Percentiles rank a stretch among this genome's conserved stretches.
These are phyloP conservation scores for Starmerella lactis-condensi DNA, from an alignment of 805 yeast species.

Conservation along the genomic window DNA sequence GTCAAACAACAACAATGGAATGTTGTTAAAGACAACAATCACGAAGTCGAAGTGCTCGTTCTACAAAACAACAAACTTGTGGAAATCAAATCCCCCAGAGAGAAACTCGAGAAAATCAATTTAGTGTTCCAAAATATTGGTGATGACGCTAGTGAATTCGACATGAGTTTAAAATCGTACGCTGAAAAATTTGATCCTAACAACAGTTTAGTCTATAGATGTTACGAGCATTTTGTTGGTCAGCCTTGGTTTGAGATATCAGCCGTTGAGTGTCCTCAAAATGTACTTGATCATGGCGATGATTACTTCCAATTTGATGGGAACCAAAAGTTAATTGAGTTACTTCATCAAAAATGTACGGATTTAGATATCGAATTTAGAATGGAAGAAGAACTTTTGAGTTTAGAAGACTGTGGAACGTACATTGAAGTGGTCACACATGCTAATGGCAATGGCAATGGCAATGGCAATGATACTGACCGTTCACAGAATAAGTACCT, in stretches of 20 bases:
- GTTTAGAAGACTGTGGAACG: neutral
- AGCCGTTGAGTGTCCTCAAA: slow-evolving; percentile 5
- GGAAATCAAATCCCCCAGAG: no score
- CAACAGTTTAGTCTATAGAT: neutral
- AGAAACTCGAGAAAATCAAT: neutral
- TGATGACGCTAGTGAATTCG: slow-evolving; percentile 4
- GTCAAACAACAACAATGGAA: no score
- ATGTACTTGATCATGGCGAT: slow-evolving; percentile 1
- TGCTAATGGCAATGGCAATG: neutral
- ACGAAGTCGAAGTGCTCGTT: no score
- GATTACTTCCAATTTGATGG: slow-evolving; percentile 5
- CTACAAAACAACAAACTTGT: no score
- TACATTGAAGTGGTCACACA: neutral
- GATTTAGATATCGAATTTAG: neutral
- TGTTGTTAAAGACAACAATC: no score
- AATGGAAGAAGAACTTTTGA: no score
- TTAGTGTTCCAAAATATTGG: slow-evolving; percentile 1
- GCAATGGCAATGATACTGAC: no score
- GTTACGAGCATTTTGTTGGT: slow-evolving; percentile 3
- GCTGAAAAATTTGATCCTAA: neutral
- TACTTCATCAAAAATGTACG: slow-evolving; percentile 1
- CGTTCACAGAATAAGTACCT: neutral
- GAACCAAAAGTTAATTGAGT: slow-evolving; percentile 1
- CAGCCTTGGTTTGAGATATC: slow-evolving; percentile 3
- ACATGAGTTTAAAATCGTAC: slow-evolving; percentile 3